A percentile compares a stretch with the other conserved stretches of the same genome.
phyloP scores from a whole-genome alignment of 306 rosid species.

The Hippophae gyantsensis region DNA sequence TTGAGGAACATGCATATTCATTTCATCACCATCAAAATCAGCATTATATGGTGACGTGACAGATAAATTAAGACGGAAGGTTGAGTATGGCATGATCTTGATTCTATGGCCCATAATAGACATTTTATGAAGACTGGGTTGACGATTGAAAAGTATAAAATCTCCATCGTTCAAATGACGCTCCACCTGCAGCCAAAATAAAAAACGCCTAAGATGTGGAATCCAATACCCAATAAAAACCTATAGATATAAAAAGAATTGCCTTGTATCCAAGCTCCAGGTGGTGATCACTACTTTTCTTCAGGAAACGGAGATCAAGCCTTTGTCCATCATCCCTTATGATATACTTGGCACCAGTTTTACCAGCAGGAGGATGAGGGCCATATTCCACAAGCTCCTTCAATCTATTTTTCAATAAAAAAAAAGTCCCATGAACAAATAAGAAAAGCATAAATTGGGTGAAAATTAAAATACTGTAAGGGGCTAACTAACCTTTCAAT shows the following conservation, averaged over 20 bases:
- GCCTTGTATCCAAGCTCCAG: conserved; percentile 99
- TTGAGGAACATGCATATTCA: conserved; percentile 99
- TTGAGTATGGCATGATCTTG: conserved; percentile 98
- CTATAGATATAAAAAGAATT: conserved; percentile 8
- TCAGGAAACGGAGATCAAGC: conserved; percentile 94
- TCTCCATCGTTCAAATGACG: conserved; percentile 98
- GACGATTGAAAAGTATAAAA: conserved; percentile 93
- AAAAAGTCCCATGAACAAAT: neutral
- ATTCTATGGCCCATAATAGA: conserved; percentile 99
- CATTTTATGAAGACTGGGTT: conserved; percentile 99
- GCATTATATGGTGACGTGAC: conserved; percentile 97
- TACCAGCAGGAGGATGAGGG: conserved; percentile 99
- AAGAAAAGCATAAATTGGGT: neutral
- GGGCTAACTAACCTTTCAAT: conserved; percentile 59
- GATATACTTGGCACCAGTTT: conserved; percentile 98
- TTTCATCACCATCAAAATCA: conserved; percentile 98
- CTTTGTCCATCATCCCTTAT: conserved; percentile 98
- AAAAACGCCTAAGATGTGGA: conserved; percentile 14
- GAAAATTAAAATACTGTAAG: conserved; percentile 1
- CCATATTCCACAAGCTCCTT: conserved; percentile 98
- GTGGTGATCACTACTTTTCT: conserved; percentile 98
- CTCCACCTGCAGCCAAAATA: conserved; percentile 66
- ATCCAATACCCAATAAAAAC: conserved; percentile 6
- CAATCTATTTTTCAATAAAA: conserved; percentile 39
- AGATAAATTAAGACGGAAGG: conserved; percentile 83